Evolutionary conservation across 2,329 filamentous ascomycete species (phyloP).

Genomic region (Hypocrella siamensis): DNA sequence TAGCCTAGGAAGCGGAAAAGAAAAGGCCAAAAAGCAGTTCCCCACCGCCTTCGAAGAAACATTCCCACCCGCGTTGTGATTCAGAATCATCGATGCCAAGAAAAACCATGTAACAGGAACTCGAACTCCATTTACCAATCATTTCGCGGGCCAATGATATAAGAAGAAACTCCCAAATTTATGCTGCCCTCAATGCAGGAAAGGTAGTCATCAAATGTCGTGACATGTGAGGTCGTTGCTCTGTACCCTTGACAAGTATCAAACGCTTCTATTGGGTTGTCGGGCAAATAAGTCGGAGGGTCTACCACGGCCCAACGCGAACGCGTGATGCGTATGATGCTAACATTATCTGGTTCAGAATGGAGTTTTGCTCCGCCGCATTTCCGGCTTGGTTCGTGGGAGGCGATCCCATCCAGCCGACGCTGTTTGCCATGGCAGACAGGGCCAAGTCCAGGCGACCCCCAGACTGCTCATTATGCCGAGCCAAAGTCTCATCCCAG

Average conservation of each 20-base stretch:
- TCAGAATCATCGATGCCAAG: too few relatives aligned
- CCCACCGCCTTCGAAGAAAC: too few relatives aligned
- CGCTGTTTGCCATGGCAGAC: slow-evolving; percentile 54
- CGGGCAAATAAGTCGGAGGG: background rate
- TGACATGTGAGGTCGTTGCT: too few relatives aligned
- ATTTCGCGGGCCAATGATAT: background rate
- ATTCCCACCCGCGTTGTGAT: too few relatives aligned
- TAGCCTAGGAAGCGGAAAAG: too few relatives aligned
- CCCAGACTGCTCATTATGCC: slow-evolving; percentile 76
- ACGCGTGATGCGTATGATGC: slow-evolving; percentile 45
- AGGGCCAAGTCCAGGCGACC: slow-evolving; percentile 71
- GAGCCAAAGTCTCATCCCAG: slow-evolving; percentile 78
- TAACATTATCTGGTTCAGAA: slow-evolving; percentile 46
- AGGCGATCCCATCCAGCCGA: slow-evolving; percentile 59
- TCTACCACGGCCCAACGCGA: slow-evolving; percentile 45
- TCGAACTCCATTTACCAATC: too few relatives aligned
- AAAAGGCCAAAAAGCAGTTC: too few relatives aligned
- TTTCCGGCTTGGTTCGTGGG: slow-evolving; percentile 9
- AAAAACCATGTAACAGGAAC: too few relatives aligned
- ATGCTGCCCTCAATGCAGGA: slow-evolving; percentile 19
- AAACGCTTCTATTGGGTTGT: too few relatives aligned
- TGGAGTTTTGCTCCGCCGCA: slow-evolving; percentile 34
- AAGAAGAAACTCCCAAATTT: slow-evolving; percentile 17
- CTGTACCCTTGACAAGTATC: too few relatives aligned
- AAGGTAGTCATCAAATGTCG: slow-evolving; percentile 16